Evolutionary conservation across 495 filamentous ascomycete genomes (phyloP), one percentile per base, ranked within the genome.

Genomic region (Ramalina intermedia): DNA sequence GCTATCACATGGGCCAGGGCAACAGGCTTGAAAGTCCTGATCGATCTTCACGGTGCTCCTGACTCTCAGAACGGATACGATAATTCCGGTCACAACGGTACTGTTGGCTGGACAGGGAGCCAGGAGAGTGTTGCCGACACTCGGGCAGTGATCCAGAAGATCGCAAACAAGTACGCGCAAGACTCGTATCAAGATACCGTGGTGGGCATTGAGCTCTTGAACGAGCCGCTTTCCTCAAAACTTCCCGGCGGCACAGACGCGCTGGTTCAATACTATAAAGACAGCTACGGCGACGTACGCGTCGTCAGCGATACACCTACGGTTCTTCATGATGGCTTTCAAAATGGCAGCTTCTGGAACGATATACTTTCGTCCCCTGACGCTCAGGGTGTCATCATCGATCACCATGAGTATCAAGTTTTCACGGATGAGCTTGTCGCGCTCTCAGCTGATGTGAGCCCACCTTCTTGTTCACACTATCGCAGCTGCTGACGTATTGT

Each of bases 31-130:
- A 71, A 71, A 55, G 64, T 74, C 3, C 68, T 68, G 42, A 65
- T 74, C 45, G 70, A 74, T 44, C 63, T 74, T 4, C 70, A 74
- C 53, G 70, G 70, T 17, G 74, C 69, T n/a, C 79, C 79, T 18
- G 74, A 74, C n/a, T 74, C 69, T 26, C 79, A 82, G 56, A 82
- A 82, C 55, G 79, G 78, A 6, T 80, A 78, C 61, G 55, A 57
- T 16, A 59, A 54, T 24, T 55, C 55, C 13, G 55, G 55, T n/a
- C 51, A 54, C 9, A 55, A 46, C 18, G 48, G 41, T 26, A 55
- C 43, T 8, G 54, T 53, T 9, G 59, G 66, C 13, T 80, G 74
- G 74, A 33, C 29, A 7, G 61, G 63, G 46, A 53, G 54, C 0
- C 71, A 68, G 40, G 61, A 69, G 51, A 74, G 66, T 23, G 63